phyloP scores from a whole-genome alignment of 352 stramenopile genomes.

The Peronospora destructor region DNA sequence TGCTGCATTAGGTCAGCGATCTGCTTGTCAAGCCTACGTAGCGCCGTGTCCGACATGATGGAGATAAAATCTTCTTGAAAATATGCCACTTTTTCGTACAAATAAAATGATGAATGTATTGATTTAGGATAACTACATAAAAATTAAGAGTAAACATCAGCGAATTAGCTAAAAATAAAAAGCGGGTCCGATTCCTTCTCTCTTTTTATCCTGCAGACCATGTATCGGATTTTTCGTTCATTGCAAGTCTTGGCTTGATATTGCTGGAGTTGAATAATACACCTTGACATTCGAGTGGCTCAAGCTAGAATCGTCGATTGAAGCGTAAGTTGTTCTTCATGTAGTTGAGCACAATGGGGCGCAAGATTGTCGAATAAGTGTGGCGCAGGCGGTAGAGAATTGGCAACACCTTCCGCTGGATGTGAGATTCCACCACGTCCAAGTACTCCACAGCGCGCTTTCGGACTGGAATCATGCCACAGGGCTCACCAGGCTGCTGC shows the following conservation, averaged over 20 bases:
- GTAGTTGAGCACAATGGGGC: constrained; percentile 72
- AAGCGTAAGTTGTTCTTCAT: constrained; percentile 60
- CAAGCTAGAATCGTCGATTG: constrained; percentile 32
- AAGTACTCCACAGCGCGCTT: constrained; percentile 75
- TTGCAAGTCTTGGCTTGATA: constrained; percentile 3
- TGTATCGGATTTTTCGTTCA: constrained; percentile 8
- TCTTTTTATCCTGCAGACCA: background rate
- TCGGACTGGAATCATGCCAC: constrained; percentile 61
- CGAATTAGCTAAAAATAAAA: no score
- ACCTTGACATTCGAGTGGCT: constrained; percentile 1
- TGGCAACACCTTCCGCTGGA: constrained; percentile 75
- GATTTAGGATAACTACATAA: constrained; percentile 4
- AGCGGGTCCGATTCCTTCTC: no score
- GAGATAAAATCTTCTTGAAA: no score
- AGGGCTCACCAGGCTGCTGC: constrained; percentile 66
- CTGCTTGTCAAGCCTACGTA: constrained; percentile 61
- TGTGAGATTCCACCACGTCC: constrained; percentile 78
- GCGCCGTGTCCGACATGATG: constrained; percentile 29
- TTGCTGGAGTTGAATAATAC: constrained; percentile 1
- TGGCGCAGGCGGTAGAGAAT: constrained; percentile 70
- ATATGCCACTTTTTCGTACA: no score
- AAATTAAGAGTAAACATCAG: no score
- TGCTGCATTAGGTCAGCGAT: constrained; percentile 72
- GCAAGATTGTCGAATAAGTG: constrained; percentile 75
- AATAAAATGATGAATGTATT: no score